Evolutionary conservation across 2,329 filamentous ascomycete species (phyloP).

Genomic region (Pseudogymnoascus pannorum): DNA sequence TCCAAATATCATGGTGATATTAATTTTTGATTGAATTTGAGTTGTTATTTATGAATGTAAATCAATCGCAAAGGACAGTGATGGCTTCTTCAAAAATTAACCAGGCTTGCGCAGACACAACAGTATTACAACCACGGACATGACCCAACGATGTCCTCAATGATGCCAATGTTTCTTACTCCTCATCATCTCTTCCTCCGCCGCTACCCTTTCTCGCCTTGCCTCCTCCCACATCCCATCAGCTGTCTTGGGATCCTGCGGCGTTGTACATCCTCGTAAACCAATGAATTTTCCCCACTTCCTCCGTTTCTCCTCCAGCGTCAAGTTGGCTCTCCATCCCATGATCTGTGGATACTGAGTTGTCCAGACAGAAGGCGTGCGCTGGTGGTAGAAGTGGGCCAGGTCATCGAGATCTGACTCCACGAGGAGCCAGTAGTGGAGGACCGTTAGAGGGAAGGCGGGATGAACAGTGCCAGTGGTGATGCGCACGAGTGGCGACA

Average conservation of each 20-base stretch:
- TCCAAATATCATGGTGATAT: background rate
- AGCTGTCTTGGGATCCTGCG: constrained; percentile 24
- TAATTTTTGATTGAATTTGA: constrained; percentile 5
- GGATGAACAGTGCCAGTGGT: constrained; percentile 56
- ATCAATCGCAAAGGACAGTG: background rate
- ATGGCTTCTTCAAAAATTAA: background rate
- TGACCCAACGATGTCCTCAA: background rate
- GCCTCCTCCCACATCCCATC: constrained; percentile 36
- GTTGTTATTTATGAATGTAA: background rate
- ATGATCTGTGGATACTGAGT: constrained; percentile 62
- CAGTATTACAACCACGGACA: background rate
- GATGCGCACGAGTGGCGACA: constrained; percentile 60
- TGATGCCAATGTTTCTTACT: background rate
- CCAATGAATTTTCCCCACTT: constrained; percentile 70
- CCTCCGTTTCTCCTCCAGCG: constrained; percentile 57
- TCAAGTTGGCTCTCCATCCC: constrained; percentile 47
- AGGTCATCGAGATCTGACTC: constrained; percentile 62
- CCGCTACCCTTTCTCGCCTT: background rate
- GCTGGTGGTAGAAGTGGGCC: constrained; percentile 68
- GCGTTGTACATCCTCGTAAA: constrained; percentile 53
- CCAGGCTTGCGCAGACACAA: background rate
- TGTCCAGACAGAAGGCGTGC: constrained; percentile 47
- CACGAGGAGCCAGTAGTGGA: constrained; percentile 68
- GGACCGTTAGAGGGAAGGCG: constrained; percentile 56
- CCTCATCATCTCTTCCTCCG: constrained; percentile 5